phyloP scores from a whole-genome alignment of 768 basidiomycete genomes.

The Gymnopilus dilepis region DNA sequence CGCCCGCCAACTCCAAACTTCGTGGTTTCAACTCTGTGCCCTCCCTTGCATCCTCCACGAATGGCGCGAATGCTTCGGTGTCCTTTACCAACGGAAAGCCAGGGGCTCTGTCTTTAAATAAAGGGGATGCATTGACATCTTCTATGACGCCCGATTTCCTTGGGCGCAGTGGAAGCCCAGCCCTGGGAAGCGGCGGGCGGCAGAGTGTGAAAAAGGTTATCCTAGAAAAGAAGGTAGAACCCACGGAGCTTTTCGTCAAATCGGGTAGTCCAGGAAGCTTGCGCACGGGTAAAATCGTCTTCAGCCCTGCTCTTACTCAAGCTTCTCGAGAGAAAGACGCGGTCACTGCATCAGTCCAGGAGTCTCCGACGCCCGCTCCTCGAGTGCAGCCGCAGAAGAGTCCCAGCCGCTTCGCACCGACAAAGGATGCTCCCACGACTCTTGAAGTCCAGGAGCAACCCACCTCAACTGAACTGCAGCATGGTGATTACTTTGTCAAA shows the following conservation, averaged over 20 bases:
- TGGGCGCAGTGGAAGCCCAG: conserved; percentile 62
- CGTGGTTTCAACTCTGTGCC: conserved; percentile 70
- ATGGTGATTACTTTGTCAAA: conserved; percentile 92
- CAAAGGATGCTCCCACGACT: conserved; percentile 31
- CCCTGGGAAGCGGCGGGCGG: conserved; percentile 69
- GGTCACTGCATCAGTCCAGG: conserved; percentile 38
- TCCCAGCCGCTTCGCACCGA: conserved; percentile 46
- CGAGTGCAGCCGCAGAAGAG: conserved; percentile 44
- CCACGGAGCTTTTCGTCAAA: conserved; percentile 68
- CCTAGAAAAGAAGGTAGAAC: conserved; percentile 82
- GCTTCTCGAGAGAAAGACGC: conserved; percentile 79
- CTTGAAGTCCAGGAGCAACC: conserved; percentile 31
- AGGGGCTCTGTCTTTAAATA: conserved; percentile 58
- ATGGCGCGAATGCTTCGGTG: conserved; percentile 42
- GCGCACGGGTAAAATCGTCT: conserved; percentile 62
- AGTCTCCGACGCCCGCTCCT: conserved; percentile 43
- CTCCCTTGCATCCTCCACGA: conserved; percentile 41
- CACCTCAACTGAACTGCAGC: conserved; percentile 52
- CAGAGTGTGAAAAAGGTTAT: conserved; percentile 94
- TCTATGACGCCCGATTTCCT: conserved; percentile 63
- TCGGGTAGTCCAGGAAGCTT: conserved; percentile 49
- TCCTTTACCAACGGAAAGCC: conserved; percentile 62
- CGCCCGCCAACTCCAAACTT: conserved; percentile 69
- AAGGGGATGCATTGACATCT: conserved; percentile 49
- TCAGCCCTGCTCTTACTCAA: conserved; percentile 76